These are phyloP conservation scores for Stachybotrys chartarum DNA, from an alignment of 2,329 filamentous ascomycete genomes.

Conservation along the genomic window DNA sequence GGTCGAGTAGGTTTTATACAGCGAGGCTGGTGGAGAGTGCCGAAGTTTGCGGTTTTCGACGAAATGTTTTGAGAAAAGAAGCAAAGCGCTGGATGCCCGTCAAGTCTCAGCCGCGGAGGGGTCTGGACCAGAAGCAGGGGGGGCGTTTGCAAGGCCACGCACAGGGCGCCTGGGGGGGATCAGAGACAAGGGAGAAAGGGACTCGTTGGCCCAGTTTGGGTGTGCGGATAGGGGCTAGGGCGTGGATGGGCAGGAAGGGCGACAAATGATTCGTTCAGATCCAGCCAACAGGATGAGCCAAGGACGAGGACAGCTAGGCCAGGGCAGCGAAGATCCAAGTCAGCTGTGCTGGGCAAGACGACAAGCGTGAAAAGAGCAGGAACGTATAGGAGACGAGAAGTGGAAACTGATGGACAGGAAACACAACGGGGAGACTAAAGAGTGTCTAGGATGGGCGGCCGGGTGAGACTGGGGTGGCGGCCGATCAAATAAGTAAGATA, in stretches of 20 bases:
- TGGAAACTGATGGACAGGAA: not conserved
- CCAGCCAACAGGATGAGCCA: not conserved
- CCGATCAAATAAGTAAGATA: no score
- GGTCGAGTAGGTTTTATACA: not conserved
- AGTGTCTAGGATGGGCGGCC: not conserved
- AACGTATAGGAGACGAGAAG: not conserved
- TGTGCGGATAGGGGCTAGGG: not conserved
- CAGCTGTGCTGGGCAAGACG: not conserved
- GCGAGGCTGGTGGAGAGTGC: not conserved
- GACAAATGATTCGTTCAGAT: not conserved
- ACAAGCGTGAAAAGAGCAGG: no score
- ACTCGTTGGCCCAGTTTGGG: not conserved
- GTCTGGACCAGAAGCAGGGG: not conserved
- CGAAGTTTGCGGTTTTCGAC: not conserved
- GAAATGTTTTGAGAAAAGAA: not conserved
- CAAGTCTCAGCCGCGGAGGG: not conserved
- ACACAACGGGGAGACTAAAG: not conserved
- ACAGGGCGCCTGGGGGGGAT: not conserved
- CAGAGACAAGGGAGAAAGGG: not conserved
- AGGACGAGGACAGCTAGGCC: not conserved
- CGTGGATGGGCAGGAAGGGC: not conserved
- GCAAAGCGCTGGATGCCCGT: not conserved
- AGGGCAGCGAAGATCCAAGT: not conserved
- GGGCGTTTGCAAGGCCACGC: not conserved
- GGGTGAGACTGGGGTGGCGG: not conserved